Evolutionary conservation across 2,329 filamentous ascomycete genomes (phyloP).

Genomic region (Coniochaeta ligniaria): DNA sequence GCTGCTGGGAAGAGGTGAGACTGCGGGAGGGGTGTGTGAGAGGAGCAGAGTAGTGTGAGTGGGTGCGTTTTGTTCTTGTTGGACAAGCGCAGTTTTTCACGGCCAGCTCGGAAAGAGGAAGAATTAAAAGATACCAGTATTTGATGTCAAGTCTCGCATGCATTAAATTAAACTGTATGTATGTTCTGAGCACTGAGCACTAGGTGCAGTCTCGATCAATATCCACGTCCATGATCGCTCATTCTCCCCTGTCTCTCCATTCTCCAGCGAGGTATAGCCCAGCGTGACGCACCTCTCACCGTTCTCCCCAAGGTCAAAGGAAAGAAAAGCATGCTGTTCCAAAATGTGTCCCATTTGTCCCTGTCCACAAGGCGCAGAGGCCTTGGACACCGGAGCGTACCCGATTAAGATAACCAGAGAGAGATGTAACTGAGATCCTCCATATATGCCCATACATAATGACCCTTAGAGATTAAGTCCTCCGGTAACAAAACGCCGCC

Average conservation of each 20-base stretch:
- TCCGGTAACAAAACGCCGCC: neutral
- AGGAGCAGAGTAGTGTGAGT: neutral
- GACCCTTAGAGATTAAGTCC: neutral
- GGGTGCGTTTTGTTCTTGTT: neutral
- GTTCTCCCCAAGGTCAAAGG: neutral
- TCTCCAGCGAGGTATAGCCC: no score
- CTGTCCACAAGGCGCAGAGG: neutral
- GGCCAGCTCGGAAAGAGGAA: neutral
- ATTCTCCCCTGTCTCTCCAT: neutral
- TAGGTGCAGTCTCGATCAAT: neutral
- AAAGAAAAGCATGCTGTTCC: neutral
- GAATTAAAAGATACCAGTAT: neutral
- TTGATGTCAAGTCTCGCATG: neutral
- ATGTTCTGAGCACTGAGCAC: neutral
- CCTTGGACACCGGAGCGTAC: neutral
- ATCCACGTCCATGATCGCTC: neutral
- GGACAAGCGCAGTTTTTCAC: neutral
- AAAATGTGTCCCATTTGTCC: neutral
- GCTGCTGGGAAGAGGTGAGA: conserved; percentile 26
- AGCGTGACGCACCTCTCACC: neutral
- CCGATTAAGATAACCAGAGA: neutral
- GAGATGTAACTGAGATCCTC: neutral
- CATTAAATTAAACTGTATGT: neutral
- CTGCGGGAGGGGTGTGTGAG: neutral
- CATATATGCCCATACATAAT: neutral